phyloP scores from a whole-genome alignment of 805 yeast genomes.

The Candida pseudoglaebosa region DNA sequence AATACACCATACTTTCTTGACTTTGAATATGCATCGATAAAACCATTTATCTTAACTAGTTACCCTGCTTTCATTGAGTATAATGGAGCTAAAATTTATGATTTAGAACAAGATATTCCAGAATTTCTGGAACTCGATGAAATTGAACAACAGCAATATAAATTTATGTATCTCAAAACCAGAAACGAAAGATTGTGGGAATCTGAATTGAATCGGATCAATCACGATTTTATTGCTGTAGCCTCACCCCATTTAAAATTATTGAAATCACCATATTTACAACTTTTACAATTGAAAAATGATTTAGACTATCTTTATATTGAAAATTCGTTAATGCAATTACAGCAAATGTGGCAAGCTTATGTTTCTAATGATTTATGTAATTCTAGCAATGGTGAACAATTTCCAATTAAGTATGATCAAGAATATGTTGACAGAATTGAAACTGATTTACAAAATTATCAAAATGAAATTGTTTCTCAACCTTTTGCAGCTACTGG shows the following conservation, averaged over 20 bases:
- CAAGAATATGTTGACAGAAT: conserved; percentile 58
- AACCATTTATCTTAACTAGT: conserved; percentile 75
- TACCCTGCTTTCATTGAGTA: conserved; percentile 84
- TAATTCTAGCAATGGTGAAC: conserved; percentile 29
- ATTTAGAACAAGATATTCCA: conserved; percentile 69
- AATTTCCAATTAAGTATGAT: conserved; percentile 60
- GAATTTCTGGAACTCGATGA: conserved; percentile 65
- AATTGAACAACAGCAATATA: conserved; percentile 72
- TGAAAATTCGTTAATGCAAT: conserved; percentile 62
- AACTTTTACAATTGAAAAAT: conserved; percentile 54
- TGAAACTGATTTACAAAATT: conserved; percentile 54
- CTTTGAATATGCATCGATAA: conserved; percentile 75
- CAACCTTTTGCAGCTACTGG: conserved; percentile 86
- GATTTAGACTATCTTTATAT: conserved; percentile 60
- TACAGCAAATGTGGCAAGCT: conserved; percentile 66
- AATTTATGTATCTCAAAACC: conserved; percentile 83
- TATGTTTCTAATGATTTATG: conserved; percentile 57
- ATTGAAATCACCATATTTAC: conserved; percentile 59
- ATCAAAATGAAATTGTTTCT: conserved; percentile 63
- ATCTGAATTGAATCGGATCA: conserved; percentile 58
- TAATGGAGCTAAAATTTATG: conserved; percentile 83
- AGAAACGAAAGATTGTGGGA: conserved; percentile 93
- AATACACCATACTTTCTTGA: conserved; percentile 58
- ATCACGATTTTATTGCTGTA: conserved; percentile 68
- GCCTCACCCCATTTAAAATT: conserved; percentile 81